Conservation (phyloP, 305 asterid species). For the Stenogyne calaminthoides region DNA sequence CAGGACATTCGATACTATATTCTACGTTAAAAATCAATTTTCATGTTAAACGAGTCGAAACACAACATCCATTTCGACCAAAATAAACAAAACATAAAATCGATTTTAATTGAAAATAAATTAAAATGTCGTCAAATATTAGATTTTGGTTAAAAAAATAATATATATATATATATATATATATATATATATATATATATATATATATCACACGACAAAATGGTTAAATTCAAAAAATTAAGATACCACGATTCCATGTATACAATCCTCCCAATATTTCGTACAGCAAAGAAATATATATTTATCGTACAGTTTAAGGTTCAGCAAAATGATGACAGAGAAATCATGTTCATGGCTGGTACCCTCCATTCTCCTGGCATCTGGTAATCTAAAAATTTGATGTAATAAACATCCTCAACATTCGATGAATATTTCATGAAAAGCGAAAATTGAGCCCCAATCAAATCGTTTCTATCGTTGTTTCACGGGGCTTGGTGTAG, state of each 20-base stretch:
- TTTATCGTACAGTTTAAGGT: not conserved
- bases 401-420: slow-evolving; percentile 13
- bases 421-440: slow-evolving; percentile 12
- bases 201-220: not conserved
- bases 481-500: slow-evolving; percentile 38
- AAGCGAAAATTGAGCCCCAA: too few species aligned
- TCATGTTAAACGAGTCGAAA: too few species aligned
- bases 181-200: too few species aligned
- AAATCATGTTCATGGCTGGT: not conserved
- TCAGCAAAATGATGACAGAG: not conserved
- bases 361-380: slow-evolving; percentile 19
- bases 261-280: not conserved
- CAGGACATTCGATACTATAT: too few species aligned
- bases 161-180: too few species aligned
- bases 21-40: too few species aligned
- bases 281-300: not conserved
- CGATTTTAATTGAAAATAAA: too few species aligned
- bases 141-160: not conserved
- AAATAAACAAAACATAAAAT: too few species aligned
- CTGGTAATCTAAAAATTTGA: slow-evolving; percentile 18
- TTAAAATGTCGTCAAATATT: too few species aligned
- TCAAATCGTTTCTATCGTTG: slow-evolving; percentile 26
- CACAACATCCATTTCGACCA: too few species aligned
- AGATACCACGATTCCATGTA: not conserved
- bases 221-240: not conserved